Evolutionary conservation across 495 filamentous ascomycete genomes (phyloP).

Genomic region (Cercophora scortea): DNA sequence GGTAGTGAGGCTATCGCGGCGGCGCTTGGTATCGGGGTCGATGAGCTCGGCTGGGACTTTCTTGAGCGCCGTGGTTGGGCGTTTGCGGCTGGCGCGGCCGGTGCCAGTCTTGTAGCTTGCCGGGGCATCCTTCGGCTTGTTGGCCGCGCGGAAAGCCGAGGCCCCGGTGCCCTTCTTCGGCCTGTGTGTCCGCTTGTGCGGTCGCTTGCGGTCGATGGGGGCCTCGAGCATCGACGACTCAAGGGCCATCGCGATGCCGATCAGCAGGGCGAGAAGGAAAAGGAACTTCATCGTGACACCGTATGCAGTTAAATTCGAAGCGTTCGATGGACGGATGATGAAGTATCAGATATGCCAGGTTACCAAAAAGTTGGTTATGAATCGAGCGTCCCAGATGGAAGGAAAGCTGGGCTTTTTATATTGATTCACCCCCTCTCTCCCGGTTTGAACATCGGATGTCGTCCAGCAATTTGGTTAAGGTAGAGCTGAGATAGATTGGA

Average conservation of each 20-base stretch:
- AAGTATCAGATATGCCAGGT: background rate
- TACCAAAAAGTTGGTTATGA: background rate
- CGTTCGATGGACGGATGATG: background rate
- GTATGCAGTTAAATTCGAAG: background rate
- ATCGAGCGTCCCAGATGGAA: slow-evolving; percentile 1
- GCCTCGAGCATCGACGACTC: slow-evolving; percentile 11
- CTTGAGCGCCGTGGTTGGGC: slow-evolving; percentile 17
- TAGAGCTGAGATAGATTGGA: slow-evolving; percentile 9
- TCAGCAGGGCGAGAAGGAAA: slow-evolving; percentile 19
- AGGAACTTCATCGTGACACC: slow-evolving; percentile 27
- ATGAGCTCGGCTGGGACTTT: slow-evolving; percentile 14
- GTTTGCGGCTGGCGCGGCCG: slow-evolving; percentile 12
- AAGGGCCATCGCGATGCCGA: slow-evolving; percentile 17
- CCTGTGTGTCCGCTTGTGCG: slow-evolving; percentile 9
- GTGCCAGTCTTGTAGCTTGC: slow-evolving; percentile 15
- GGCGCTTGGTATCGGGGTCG: slow-evolving; percentile 7
- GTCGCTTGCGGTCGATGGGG: background rate
- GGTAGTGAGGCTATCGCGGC: slow-evolving; percentile 13
- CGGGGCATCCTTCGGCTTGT: slow-evolving; percentile 11
- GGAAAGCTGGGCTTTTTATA: slow-evolving; percentile 12
- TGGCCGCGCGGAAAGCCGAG: slow-evolving; percentile 4
- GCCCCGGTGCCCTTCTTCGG: slow-evolving; percentile 8
- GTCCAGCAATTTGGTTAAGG: slow-evolving; percentile 6
- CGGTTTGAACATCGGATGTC: background rate
- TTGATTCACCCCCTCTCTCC: background rate